Evolutionary conservation across 1,139 yeast species (phyloP), one percentile per base, ranked within the genome.

Genomic region (Eremothecium coryli): DNA sequence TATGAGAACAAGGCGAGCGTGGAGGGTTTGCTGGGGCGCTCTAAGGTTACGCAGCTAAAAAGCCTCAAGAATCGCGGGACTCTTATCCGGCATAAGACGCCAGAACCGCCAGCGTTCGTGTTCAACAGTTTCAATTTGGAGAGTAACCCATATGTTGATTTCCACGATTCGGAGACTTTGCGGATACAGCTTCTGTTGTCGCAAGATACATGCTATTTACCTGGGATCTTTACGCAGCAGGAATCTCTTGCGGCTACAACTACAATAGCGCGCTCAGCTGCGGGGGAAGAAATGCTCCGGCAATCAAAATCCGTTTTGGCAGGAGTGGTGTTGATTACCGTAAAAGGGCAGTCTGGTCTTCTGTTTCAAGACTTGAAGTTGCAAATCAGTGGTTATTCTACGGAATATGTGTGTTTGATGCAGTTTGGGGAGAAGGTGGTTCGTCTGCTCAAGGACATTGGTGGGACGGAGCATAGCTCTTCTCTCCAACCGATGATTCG

Each of bases 351-450:
- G 13, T 23, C 35, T 4, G 18, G 29, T 6, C 23, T 37, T 13
- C 23, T 38, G 26, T 25, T 33, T 14, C 32, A 35, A 10, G 27
- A 35, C 14, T 20, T 37, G 23, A 30, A 33, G 10, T 33, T 40
- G 21, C 29, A 35, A 3, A 26, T 40, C 24, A 37, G 38, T 29
- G 37, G 43, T 6, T 40, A 36, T 30, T 31, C 39, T 2, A 23
- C 36, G 11, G 36, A 38, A 27, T 33, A 18, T 20, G 36, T 33
- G 18, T 33, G 37, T 24, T 11, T 21, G 17, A 20, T 25, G 23
- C 28, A 18, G 14, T 13, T n/a, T n/a, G 24, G 27, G 5, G 35
- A 26, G 21, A 28, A 16, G 20, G 26, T 14, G 24, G 26, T 13
- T 18, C 25, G 23, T 13, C 26, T 25, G 21, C 22, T 34, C 4